Conservation (phyloP, 805 yeast genomes). For the Candida orba region DNA sequence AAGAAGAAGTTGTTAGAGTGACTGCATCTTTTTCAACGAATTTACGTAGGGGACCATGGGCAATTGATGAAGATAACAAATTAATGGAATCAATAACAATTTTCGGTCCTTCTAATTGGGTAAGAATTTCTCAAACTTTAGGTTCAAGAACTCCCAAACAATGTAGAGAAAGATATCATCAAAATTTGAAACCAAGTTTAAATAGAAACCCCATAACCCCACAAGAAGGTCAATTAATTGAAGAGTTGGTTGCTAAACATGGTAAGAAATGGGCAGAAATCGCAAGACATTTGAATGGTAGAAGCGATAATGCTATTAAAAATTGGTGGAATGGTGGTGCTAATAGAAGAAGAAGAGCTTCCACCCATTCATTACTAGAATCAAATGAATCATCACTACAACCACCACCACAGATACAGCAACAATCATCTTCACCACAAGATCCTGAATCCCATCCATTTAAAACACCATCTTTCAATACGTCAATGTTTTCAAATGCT, state of each 20-base stretch:
- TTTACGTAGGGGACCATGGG: conserved; percentile 77
- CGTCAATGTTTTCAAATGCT: conserved; percentile 8
- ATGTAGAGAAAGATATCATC: conserved; percentile 87
- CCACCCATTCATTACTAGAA: conserved; percentile 24
- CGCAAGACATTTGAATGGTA: conserved; percentile 77
- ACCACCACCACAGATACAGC: background rate
- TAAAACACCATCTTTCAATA: conserved; percentile 12
- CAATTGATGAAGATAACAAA: conserved; percentile 73
- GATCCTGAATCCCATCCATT: background rate
- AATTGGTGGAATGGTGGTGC: conserved; percentile 98
- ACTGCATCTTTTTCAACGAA: conserved; percentile 2
- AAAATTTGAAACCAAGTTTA: conserved; percentile 78
- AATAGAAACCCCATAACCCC: conserved; percentile 77
- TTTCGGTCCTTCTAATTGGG: conserved; percentile 86
- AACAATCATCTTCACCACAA: background rate
- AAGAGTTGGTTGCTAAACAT: conserved; percentile 65
- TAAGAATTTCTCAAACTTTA: conserved; percentile 65
- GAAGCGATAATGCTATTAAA: conserved; percentile 86
- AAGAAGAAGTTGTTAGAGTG: background rate
- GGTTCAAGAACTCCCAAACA: conserved; percentile 84
- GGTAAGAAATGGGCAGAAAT: conserved; percentile 95
- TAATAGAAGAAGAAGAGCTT: conserved; percentile 62
- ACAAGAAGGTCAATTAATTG: conserved; percentile 79
- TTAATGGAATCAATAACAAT: conserved; percentile 60
- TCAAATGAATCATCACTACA: background rate